A percentile compares a stretch with the other conserved stretches of the same genome.
Conservation (phyloP, 1,284 basidiomycete genomes). For the Sphagnurus paluster region DNA sequence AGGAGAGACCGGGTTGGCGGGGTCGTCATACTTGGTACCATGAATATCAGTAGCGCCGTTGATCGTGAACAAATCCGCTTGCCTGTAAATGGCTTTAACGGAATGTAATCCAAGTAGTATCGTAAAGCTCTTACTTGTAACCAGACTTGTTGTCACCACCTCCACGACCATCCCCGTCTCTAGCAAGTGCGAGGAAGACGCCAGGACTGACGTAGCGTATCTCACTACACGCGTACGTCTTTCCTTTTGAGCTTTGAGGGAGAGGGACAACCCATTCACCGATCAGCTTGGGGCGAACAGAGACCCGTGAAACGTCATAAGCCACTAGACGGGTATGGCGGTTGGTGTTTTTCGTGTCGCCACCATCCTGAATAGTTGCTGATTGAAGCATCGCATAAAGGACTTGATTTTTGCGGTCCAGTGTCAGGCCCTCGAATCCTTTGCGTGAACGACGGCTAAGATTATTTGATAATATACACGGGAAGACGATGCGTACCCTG, state of each 20-base stretch:
- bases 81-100: conserved; percentile 28
- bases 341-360: conserved; percentile 43
- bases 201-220: conserved; percentile 53
- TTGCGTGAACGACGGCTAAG: neutral
- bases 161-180: conserved; percentile 65
- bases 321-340: conserved; percentile 58
- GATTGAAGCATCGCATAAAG: conserved; percentile 66
- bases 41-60: conserved; percentile 62
- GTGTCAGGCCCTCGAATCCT: conserved; percentile 69
- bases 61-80: conserved; percentile 61
- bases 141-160: conserved; percentile 48
- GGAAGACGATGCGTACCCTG: conserved; percentile 27
- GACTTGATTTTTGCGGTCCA: conserved; percentile 46
- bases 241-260: conserved; percentile 52
- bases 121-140: conserved; percentile 51
- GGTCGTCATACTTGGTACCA: conserved; percentile 55
- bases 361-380: conserved; percentile 67
- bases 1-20: conserved; percentile 51
- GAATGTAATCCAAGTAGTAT: neutral
- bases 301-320: conserved; percentile 46
- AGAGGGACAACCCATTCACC: conserved; percentile 68
- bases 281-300: conserved; percentile 34
- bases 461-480: neutral
- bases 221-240: conserved; percentile 56
- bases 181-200: conserved; percentile 58